phyloP scores from a whole-genome alignment of 163 green algal genomes.

The Scenedesmus sp. region DNA sequence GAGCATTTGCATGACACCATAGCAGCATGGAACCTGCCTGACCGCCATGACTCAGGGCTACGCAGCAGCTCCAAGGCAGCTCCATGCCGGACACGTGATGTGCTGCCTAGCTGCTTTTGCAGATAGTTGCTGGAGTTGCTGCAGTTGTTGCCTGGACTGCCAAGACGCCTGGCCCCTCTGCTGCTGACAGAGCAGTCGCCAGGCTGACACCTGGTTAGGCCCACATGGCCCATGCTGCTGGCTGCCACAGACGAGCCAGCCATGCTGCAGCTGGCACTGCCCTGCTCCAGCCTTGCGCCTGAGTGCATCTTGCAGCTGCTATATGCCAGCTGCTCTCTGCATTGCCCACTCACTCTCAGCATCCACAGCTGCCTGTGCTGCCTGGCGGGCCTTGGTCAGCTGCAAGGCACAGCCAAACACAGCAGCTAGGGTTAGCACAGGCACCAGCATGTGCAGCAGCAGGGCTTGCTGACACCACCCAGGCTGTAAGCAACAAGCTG shows the following conservation, averaged over 20 bases:
- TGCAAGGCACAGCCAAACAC: conserved; percentile 11
- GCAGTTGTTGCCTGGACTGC: background rate
- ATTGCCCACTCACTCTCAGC: conserved; percentile 47
- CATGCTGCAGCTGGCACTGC: background rate
- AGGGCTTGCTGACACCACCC: background rate
- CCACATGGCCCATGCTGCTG: background rate
- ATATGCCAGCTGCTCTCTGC: background rate
- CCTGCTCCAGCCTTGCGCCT: background rate
- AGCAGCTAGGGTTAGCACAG: conserved; percentile 19
- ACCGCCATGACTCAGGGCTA: too few species aligned
- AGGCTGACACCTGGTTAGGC: background rate
- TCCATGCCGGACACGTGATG: too few species aligned
- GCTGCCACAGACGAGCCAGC: background rate
- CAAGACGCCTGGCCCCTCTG: background rate
- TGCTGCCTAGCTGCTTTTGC: too few species aligned
- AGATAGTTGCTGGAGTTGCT: too few species aligned
- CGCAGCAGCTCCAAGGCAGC: too few species aligned
- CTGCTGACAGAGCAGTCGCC: background rate
- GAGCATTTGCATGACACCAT: too few species aligned
- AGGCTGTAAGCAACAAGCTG: background rate
- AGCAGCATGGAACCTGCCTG: background rate
- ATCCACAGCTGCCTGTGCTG: conserved; percentile 53
- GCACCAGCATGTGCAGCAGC: background rate
- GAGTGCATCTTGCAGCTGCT: background rate
- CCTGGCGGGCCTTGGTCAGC: conserved; percentile 50